These are phyloP conservation scores for Piromyces finnis DNA, from an alignment of 192 early-diverging fungal species.

Conservation along the genomic window DNA sequence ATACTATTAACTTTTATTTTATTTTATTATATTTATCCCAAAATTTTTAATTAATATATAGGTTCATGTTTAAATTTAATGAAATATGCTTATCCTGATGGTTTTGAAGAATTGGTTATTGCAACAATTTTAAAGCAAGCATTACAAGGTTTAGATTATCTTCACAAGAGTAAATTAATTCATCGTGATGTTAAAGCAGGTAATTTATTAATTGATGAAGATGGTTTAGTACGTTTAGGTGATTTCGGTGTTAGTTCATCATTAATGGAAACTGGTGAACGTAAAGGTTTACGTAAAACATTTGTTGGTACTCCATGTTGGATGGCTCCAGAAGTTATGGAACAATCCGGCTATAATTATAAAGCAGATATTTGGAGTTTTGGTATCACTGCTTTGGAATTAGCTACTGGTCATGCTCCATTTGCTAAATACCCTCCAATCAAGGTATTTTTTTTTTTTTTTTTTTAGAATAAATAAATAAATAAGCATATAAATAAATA, in stretches of 20 bases:
- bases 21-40: too few relatives aligned
- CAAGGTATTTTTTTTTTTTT: too few relatives aligned
- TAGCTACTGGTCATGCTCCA: conserved; percentile 74
- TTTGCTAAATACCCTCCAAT: conserved; percentile 75
- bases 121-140: conserved; percentile 66
- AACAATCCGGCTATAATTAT: conserved; percentile 72
- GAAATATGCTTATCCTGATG: conserved; percentile 66
- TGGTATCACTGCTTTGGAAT: conserved; percentile 70
- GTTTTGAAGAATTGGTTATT: conserved; percentile 61
- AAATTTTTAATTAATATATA: not conserved
- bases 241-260: conserved; percentile 56
- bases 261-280: conserved; percentile 41
- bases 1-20: too few relatives aligned
- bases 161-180: conserved; percentile 48
- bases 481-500: too few relatives aligned
- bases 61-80: conserved; percentile 80
- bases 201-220: conserved; percentile 45
- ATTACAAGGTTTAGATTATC: conserved; percentile 39
- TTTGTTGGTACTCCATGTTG: conserved; percentile 48
- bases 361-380: conserved; percentile 87
- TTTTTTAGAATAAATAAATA: too few relatives aligned
- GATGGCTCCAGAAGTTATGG: conserved; percentile 68
- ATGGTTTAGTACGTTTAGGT: conserved; percentile 38
- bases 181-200: conserved; percentile 59
- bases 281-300: conserved; percentile 37